Conservation (phyloP, 2,329 filamentous ascomycete genomes). For the Ascocoryne sarcoides region DNA sequence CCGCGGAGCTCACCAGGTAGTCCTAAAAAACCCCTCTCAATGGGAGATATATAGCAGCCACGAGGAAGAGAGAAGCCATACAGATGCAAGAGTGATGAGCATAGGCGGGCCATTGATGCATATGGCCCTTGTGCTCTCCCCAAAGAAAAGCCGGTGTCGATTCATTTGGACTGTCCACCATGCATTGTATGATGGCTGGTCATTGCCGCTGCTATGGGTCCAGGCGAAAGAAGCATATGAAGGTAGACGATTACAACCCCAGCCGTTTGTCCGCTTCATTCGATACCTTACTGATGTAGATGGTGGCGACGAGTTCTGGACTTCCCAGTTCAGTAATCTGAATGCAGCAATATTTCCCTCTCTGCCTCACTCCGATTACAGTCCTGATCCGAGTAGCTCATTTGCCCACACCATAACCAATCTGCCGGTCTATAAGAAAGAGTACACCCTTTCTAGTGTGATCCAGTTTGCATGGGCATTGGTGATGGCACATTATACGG, state of each 20-base stretch:
- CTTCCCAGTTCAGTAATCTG: neutral
- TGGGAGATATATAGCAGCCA: neutral
- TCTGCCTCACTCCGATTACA: neutral
- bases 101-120: neutral
- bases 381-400: neutral
- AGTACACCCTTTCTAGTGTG: neutral
- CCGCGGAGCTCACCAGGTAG: neutral
- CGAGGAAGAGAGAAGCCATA: neutral
- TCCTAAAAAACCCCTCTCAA: too few species aligned
- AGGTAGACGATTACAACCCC: neutral
- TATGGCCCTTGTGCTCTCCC: neutral
- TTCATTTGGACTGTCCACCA: neutral
- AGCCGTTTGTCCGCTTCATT: neutral
- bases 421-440: neutral
- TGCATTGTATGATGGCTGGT: constrained; percentile 35
- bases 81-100: neutral
- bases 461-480: constrained; percentile 31
- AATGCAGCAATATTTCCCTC: neutral
- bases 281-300: neutral
- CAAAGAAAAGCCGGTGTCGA: neutral
- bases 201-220: constrained; percentile 31
- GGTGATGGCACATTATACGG: constrained; percentile 32
- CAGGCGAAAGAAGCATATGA: too few species aligned
- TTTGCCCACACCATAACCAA: neutral
- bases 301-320: neutral